These are phyloP conservation scores for Acrocalymma vagum DNA, from an alignment of 2,329 filamentous ascomycete genomes.

Conservation along the genomic window DNA sequence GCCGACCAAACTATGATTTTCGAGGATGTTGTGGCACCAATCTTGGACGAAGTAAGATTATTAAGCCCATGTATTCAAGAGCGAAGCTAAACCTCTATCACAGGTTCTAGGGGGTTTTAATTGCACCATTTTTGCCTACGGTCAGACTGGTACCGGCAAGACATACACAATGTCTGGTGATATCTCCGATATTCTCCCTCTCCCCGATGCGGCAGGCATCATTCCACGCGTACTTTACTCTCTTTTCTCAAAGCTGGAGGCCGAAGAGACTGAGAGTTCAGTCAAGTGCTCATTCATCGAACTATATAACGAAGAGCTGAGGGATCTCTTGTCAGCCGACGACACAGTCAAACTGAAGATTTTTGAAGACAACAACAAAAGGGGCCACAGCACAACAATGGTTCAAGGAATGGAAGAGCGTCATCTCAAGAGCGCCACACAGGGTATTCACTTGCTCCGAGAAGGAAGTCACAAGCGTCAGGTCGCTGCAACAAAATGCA, in stretches of 20 bases:
- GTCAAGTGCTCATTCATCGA: conserved; percentile 99
- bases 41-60: conserved; percentile 80
- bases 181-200: conserved; percentile 88
- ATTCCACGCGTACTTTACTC: conserved; percentile 90
- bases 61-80: not conserved
- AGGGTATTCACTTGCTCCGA: conserved; percentile 88
- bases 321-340: conserved; percentile 84
- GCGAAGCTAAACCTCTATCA: conserved; percentile 5
- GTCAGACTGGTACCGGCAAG: conserved; percentile 97
- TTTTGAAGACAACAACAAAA: conserved; percentile 85
- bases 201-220: conserved; percentile 92
- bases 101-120: conserved; percentile 95
- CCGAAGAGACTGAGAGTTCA: conserved; percentile 79
- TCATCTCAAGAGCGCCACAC: conserved; percentile 83
- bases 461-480: conserved; percentile 92
- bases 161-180: conserved; percentile 99
- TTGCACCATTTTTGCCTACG: conserved; percentile 98
- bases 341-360: conserved; percentile 91
- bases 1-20: conserved; percentile 95
- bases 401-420: conserved; percentile 99
- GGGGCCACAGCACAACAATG: conserved; percentile 83
- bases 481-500: conserved; percentile 99
- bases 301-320: conserved; percentile 95
- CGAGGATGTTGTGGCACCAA: conserved; percentile 92
- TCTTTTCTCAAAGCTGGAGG: conserved; percentile 84